These are phyloP conservation scores for Canavalia ensiformis DNA, from an alignment of 306 rosid genomes.

Conservation along the genomic window DNA sequence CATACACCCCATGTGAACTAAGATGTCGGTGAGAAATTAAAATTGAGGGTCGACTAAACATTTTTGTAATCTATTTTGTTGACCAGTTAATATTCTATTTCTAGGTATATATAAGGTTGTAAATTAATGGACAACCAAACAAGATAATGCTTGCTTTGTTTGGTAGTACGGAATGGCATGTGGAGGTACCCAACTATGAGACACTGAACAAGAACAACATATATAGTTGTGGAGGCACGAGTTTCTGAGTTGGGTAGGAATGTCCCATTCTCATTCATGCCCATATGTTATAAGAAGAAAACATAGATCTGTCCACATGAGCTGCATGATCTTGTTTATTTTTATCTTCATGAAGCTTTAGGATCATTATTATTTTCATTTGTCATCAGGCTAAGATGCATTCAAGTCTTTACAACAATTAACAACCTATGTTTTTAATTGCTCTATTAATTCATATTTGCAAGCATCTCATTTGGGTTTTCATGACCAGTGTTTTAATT, in stretches of 20 bases:
- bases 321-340: neutral
- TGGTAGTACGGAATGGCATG: constrained; percentile 42
- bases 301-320: neutral
- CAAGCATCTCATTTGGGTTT: constrained; percentile 7
- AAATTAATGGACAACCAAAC: constrained; percentile 20
- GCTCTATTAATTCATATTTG: neutral
- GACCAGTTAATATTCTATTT: neutral
- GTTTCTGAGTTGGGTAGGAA: constrained; percentile 27
- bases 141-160: constrained; percentile 34
- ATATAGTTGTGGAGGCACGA: neutral
- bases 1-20: constrained; percentile 5
- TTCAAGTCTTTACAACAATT: constrained; percentile 5
- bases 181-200: neutral
- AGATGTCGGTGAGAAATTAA: neutral
- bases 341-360: constrained; percentile 4
- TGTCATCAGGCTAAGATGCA: neutral
- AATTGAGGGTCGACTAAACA: neutral
- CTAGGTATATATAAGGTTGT: neutral
- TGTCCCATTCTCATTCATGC: constrained; percentile 5
- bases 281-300: neutral
- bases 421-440: neutral
- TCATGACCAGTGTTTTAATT: constrained; percentile 9
- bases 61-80: neutral
- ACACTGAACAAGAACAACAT: constrained; percentile 2
- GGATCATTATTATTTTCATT: neutral